phyloP scores from a whole-genome alignment of 2,329 filamentous ascomycete species.

The Penicillium fuscoglaucum region DNA sequence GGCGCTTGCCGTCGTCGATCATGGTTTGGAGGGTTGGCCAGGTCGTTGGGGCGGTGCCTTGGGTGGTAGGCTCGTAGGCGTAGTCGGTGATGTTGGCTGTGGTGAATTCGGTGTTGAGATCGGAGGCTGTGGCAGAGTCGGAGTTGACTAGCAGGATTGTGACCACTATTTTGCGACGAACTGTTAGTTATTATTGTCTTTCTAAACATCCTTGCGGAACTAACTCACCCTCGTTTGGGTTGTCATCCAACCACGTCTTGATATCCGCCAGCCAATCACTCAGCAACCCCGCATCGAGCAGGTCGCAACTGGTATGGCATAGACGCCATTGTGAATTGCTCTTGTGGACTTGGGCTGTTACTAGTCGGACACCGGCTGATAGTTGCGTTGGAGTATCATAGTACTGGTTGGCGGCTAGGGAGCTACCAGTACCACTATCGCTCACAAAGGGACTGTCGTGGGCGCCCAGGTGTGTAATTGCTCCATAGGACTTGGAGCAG shows the following conservation, averaged over 20 bases:
- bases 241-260: slow-evolving; percentile 66
- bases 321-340: slow-evolving; percentile 60
- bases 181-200: background rate
- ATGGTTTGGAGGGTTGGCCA: slow-evolving; percentile 74
- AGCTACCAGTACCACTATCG: slow-evolving; percentile 61
- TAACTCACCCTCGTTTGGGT: slow-evolving; percentile 61
- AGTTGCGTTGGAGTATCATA: slow-evolving; percentile 71
- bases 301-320: slow-evolving; percentile 67
- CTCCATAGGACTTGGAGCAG: slow-evolving; percentile 69
- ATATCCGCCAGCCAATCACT: slow-evolving; percentile 64
- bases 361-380: slow-evolving; percentile 67
- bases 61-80: slow-evolving; percentile 58
- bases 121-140: slow-evolving; percentile 56
- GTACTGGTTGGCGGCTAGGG: slow-evolving; percentile 69
- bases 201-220: no score
- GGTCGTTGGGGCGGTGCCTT: slow-evolving; percentile 43
- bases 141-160: slow-evolving; percentile 73
- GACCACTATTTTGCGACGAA: slow-evolving; percentile 53
- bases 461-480: slow-evolving; percentile 75
- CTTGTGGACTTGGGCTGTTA: slow-evolving; percentile 71
- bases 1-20: slow-evolving; percentile 63
- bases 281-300: slow-evolving; percentile 69
- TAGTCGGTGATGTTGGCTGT: slow-evolving; percentile 61
- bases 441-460: slow-evolving; percentile 73
- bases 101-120: slow-evolving; percentile 58